A percentile compares a stretch with the other conserved stretches of the same genome.
These are phyloP conservation scores for Diphasiastrum complanatum DNA, from an alignment of 83 land plant species.

Conservation along the genomic window DNA sequence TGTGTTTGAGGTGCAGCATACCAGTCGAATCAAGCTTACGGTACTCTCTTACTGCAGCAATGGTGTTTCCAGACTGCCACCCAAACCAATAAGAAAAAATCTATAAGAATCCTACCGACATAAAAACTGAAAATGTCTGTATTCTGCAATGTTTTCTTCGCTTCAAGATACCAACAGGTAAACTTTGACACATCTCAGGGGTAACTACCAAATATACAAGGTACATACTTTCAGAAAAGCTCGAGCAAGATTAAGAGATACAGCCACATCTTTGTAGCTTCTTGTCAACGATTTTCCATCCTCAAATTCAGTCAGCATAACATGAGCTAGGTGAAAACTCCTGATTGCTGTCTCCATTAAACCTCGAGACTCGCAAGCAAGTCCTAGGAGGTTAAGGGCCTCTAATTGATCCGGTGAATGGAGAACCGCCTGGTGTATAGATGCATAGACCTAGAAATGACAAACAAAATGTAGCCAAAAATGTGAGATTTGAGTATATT, in stretches of 20 bases:
- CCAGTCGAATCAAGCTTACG: too few species aligned
- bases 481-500: background rate
- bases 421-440: conserved; percentile 20
- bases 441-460: conserved; percentile 33
- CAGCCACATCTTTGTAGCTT: background rate
- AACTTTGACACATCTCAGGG: too few species aligned
- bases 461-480: conserved; percentile 4
- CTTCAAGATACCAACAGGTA: too few species aligned
- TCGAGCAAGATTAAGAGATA: conserved; percentile 27
- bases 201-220: too few species aligned
- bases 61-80: too few species aligned
- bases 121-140: too few species aligned
- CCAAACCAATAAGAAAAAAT: too few species aligned
- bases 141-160: too few species aligned
- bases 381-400: conserved; percentile 31
- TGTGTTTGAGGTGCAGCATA: too few species aligned
- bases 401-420: conserved; percentile 17
- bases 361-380: conserved; percentile 26
- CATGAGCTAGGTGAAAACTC: conserved; percentile 17
- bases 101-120: too few species aligned
- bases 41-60: too few species aligned
- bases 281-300: background rate
- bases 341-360: conserved; percentile 16
- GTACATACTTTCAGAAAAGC: too few species aligned
- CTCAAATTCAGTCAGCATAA: background rate